Conservation (phyloP, 192 early-diverging fungal genomes). For the Linnemannia schmuckeri region DNA sequence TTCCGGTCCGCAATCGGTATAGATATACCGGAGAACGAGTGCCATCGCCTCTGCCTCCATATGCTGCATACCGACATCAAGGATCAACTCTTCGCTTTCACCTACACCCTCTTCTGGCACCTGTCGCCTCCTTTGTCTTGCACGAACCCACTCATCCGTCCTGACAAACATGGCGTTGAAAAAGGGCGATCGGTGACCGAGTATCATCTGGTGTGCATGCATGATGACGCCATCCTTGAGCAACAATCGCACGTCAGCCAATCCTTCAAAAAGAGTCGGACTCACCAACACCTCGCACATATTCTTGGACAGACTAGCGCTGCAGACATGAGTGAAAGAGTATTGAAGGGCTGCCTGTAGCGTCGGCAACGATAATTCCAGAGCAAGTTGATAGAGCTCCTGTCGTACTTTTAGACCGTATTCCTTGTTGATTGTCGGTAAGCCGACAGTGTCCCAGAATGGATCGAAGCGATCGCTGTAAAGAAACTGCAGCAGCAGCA, state of each 20-base stretch:
- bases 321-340: slow-evolving; percentile 52
- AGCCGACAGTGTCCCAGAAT: slow-evolving; percentile 54
- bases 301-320: slow-evolving; percentile 38
- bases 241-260: slow-evolving; percentile 41
- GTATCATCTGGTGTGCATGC: slow-evolving; percentile 62
- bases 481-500: slow-evolving; percentile 65
- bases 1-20: slow-evolving; percentile 60
- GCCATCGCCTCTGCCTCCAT: slow-evolving; percentile 62
- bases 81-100: not conserved
- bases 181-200: slow-evolving; percentile 73
- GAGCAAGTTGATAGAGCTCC: slow-evolving; percentile 51
- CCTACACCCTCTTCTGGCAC: not conserved
- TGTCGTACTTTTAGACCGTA: slow-evolving; percentile 42
- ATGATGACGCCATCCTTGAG: slow-evolving; percentile 50
- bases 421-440: slow-evolving; percentile 24
- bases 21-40: slow-evolving; percentile 68
- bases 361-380: slow-evolving; percentile 50
- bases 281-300: slow-evolving; percentile 22
- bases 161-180: slow-evolving; percentile 72
- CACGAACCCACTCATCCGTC: slow-evolving; percentile 63
- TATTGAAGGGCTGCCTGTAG: slow-evolving; percentile 57
- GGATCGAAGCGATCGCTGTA: slow-evolving; percentile 65
- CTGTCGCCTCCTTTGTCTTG: slow-evolving; percentile 21
- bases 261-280: not conserved
- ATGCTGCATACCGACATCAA: slow-evolving; percentile 67